Base-by-base conservation (phyloP, 1,139 yeast species). In the Geotrichum citri-aurantii region DNA sequence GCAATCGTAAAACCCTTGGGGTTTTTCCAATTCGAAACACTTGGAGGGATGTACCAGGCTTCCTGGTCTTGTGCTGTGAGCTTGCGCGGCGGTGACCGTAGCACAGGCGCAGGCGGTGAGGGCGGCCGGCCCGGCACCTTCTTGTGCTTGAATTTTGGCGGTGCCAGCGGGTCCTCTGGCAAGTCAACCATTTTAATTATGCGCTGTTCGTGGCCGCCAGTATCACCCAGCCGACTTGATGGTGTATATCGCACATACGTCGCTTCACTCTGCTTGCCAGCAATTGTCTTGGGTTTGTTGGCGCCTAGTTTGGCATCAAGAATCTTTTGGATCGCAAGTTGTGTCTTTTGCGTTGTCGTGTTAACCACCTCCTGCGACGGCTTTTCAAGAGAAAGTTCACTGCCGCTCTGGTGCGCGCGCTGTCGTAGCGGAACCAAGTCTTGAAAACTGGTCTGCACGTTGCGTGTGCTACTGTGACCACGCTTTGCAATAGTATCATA, bases 21-120 rank as follows among this genome's bases (percentile, higher is more conserved):
- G 70, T 93, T 93, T 71, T 92, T 92, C 99, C 99, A 93, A 71
- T 90, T 91, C 1, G 98, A 92, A 0, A 93, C 82, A 0, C 96
- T 91, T 0, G 96, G 86, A 0, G 99, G 98, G 31, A 93, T 90
- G 55, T 81, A 80, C 98, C 98, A 93, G 62, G 83, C 81, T 44
- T 81, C 84, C 61, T 85, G 86, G 60, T 91, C 96, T 65, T 86
- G 90, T 48, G 84, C 83, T 0, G 93, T 81, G n/a, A 87, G 71
- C 65, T 80, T 83, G 33, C 77, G 68, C 1, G 81, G 77, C 6
- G 85, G 82, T 0, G 81, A 77, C 33, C 78, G 74, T 52, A 78
- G 63, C 8, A 80, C 73, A 1, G 84, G 85, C 1, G 79, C 79
- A 0, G 91, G 85, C 0, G 91, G 89, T 0, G 91, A 83, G 0